Conservation (phyloP, 129 eudicot species). For the Escallonia herrerae region DNA sequence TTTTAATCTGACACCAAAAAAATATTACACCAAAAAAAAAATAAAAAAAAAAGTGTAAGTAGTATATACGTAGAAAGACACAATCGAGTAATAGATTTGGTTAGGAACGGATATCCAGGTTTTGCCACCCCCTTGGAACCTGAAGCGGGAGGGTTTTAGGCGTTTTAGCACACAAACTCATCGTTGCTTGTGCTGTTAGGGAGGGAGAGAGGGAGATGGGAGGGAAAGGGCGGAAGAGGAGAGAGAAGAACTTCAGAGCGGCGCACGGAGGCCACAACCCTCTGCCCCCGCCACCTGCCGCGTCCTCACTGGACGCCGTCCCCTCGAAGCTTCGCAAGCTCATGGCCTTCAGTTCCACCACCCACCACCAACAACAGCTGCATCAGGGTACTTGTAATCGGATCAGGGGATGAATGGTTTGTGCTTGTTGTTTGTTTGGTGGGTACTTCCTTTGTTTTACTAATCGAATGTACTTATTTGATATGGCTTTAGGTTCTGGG, state of each 20-base stretch:
- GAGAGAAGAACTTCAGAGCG: constrained; percentile 88
- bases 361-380: background rate
- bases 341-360: constrained; percentile 29
- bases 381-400: background rate
- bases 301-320: constrained; percentile 66
- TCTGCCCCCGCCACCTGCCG: constrained; percentile 81
- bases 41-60: no score
- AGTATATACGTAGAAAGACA: no score
- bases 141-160: background rate
- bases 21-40: no score
- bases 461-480: background rate
- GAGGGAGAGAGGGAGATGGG: constrained; percentile 46
- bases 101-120: no score
- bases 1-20: no score
- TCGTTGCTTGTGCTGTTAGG: background rate
- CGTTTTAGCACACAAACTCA: no score
- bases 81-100: no score
- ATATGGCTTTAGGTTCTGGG: constrained; percentile 27
- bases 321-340: constrained; percentile 83
- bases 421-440: no score
- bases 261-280: constrained; percentile 74
- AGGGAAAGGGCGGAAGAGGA: constrained; percentile 76
- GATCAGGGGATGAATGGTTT: no score
- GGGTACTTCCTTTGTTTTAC: background rate
- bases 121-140: background rate